Percentiles rank a stretch among this genome's conserved stretches.
These are phyloP conservation scores for Suillus alpinus DNA, from an alignment of 768 basidiomycete species.

Conservation along the genomic window DNA sequence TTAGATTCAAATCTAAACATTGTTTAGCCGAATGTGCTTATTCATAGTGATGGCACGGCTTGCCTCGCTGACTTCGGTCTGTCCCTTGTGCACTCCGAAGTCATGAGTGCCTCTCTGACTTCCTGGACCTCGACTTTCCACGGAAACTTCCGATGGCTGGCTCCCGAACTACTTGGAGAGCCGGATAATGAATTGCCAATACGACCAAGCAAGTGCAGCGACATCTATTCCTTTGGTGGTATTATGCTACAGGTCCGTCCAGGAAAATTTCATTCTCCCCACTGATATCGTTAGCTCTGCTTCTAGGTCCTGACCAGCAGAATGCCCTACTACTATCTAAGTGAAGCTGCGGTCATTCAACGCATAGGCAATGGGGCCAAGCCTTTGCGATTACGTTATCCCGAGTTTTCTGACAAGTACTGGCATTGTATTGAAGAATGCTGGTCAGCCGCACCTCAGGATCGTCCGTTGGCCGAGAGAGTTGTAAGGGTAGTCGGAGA, in stretches of 20 bases:
- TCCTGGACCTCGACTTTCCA: slow-evolving; percentile 23
- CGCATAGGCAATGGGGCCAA: slow-evolving; percentile 11
- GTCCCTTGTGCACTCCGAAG: slow-evolving; percentile 36
- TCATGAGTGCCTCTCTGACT: slow-evolving; percentile 19
- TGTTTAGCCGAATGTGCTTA: slow-evolving; percentile 20
- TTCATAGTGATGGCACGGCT: slow-evolving; percentile 37
- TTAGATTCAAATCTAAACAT: background rate
- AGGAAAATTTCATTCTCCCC: slow-evolving; percentile 17
- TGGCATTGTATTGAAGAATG: slow-evolving; percentile 42
- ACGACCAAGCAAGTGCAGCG: slow-evolving; percentile 20
- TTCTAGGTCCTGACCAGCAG: slow-evolving; percentile 7
- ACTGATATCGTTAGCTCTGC: slow-evolving; percentile 11
- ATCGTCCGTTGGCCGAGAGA: background rate
- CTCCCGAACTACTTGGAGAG: slow-evolving; percentile 31
- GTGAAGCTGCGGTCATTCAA: slow-evolving; percentile 17
- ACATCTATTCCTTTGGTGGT: slow-evolving; percentile 45
- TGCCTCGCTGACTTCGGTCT: slow-evolving; percentile 44
- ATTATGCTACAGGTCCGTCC: slow-evolving; percentile 22
- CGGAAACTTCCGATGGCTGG: slow-evolving; percentile 38
- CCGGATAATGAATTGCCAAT: background rate
- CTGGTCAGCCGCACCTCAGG: slow-evolving; percentile 29
- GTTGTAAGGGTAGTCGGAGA: background rate
- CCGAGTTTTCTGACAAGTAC: slow-evolving; percentile 34
- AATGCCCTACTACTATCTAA: slow-evolving; percentile 21
- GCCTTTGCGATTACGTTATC: slow-evolving; percentile 17